Conservation (phyloP, 257 asterid genomes). For the Ophiorrhiza pumila region DNA sequence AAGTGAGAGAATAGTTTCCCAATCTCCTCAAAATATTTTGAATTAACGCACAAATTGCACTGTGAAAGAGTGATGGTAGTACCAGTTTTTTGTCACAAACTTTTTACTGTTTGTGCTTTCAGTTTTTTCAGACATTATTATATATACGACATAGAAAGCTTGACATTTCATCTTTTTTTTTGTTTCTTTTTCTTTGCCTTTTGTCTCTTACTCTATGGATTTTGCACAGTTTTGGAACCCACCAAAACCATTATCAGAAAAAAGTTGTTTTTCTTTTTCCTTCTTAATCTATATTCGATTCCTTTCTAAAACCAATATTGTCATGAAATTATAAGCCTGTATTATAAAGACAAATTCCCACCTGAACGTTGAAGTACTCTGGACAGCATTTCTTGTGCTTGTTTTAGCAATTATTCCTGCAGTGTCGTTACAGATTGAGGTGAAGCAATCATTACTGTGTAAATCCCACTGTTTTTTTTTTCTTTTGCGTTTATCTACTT, state of each 20-base stretch:
- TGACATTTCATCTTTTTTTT: neutral
- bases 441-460: too few species aligned
- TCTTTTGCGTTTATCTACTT: too few species aligned
- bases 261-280: constrained; percentile 5
- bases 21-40: neutral
- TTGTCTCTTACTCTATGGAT: constrained; percentile 1
- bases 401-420: neutral
- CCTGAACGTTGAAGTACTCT: neutral
- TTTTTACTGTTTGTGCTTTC: neutral
- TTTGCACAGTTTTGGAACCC: neutral
- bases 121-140: neutral
- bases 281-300: too few species aligned
- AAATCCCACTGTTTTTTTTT: too few species aligned
- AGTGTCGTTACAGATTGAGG: too few species aligned
- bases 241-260: constrained; percentile 2
- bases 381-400: neutral
- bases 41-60: neutral
- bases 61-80: too few species aligned
- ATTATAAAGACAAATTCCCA: neutral
- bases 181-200: constrained; percentile 4
- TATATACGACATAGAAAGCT: neutral
- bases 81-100: neutral
- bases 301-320: neutral
- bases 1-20: neutral
- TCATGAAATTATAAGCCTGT: neutral